A percentile compares a stretch with the other conserved stretches of the same genome.
phyloP scores from a whole-genome alignment of 805 yeast genomes.

The Candida takata region DNA sequence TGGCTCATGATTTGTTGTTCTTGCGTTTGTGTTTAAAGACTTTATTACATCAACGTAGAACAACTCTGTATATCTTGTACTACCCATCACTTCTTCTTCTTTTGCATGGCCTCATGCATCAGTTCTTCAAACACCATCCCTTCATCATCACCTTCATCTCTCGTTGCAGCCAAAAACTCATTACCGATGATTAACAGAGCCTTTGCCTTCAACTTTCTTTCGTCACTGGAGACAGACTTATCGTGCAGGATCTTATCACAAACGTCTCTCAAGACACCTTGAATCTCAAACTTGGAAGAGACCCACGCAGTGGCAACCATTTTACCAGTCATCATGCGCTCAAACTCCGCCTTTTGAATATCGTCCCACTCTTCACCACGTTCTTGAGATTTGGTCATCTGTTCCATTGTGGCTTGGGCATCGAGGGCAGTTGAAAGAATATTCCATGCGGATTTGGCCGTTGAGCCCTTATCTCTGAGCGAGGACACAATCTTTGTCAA shows the following conservation, averaged over 20 bases:
- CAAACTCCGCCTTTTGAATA: constrained; percentile 68
- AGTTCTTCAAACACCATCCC: constrained; percentile 86
- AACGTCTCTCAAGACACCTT: constrained; percentile 70
- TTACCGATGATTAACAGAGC: constrained; percentile 70
- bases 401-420: constrained; percentile 73
- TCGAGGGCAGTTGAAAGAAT: constrained; percentile 81
- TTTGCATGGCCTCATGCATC: constrained; percentile 52
- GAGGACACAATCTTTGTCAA: constrained; percentile 76
- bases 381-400: constrained; percentile 63
- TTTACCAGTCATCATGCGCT: constrained; percentile 78
- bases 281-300: constrained; percentile 81
- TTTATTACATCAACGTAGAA: too few species aligned
- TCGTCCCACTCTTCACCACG: constrained; percentile 45
- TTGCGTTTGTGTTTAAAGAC: too few species aligned
- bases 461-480: constrained; percentile 76
- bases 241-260: constrained; percentile 75
- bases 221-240: constrained; percentile 48
- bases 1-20: too few species aligned
- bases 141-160: constrained; percentile 84
- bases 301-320: constrained; percentile 94
- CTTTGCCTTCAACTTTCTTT: constrained; percentile 68
- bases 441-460: constrained; percentile 76
- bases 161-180: constrained; percentile 54
- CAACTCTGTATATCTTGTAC: too few species aligned
- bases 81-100: too few species aligned